Evolutionary conservation across 257 asterid genomes (phyloP).

Genomic region (Rehmannia glutinosa): DNA sequence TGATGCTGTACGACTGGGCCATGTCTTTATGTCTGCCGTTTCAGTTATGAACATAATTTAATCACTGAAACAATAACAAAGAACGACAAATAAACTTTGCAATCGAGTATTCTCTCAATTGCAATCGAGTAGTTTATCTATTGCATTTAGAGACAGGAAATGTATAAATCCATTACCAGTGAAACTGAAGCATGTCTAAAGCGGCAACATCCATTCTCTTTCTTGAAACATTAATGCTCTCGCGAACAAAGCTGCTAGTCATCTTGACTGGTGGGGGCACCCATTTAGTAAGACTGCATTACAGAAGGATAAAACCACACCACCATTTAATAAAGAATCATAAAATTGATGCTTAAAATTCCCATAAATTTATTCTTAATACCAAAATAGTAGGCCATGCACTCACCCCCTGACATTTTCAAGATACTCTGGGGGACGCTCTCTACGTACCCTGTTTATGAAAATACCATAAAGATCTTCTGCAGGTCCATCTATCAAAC

Average conservation of each 20-base stretch:
- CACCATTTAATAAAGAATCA: background rate
- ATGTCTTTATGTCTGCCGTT: too few species aligned
- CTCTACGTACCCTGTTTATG: conserved; percentile 88
- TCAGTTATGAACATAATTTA: background rate
- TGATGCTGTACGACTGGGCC: too few species aligned
- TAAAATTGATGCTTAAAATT: background rate
- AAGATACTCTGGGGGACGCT: conserved; percentile 86
- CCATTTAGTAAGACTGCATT: conserved; percentile 91
- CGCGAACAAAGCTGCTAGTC: conserved; percentile 73
- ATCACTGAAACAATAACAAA: background rate
- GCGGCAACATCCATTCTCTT: conserved; percentile 93
- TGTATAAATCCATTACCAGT: conserved; percentile 49
- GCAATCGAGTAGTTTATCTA: too few species aligned
- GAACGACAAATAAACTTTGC: background rate
- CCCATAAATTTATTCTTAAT: background rate
- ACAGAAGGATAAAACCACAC: conserved; percentile 8
- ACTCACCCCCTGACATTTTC: conserved; percentile 88
- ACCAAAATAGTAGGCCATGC: background rate
- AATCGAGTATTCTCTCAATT: background rate
- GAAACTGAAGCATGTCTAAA: conserved; percentile 98
- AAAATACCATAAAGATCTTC: conserved; percentile 96
- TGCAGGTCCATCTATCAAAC: conserved; percentile 86
- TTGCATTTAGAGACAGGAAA: conserved; percentile 8
- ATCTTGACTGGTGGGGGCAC: conserved; percentile 99
- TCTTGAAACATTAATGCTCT: conserved; percentile 72